Base-by-base conservation (phyloP, 306 rosid genomes). In the Medicago arabica region DNA sequence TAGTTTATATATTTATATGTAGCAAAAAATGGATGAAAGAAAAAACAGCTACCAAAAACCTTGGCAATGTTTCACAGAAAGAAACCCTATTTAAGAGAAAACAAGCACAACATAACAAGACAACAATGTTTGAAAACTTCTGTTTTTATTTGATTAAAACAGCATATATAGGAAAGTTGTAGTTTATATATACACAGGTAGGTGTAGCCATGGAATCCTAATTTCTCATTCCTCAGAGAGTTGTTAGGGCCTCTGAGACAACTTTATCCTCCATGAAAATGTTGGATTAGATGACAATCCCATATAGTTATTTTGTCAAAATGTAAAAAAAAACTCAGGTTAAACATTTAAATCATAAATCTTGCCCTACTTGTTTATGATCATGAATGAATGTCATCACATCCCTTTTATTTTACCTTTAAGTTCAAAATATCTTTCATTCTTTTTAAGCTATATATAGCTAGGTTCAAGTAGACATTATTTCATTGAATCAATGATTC, bases 61-160 rank as follows among this genome's bases (percentile, higher is more conserved):
- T 21, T 57, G n/a, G 1, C 10, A 47, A n/a, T 46, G 75, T 44
- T 57, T 43, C 60, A 53, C 14, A 69, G 3, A 25, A 70, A 43
- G 74, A 62, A 54, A 63, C 69, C 85, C 81, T 76, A 75, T 25
- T 49, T 21, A 69, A 17, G 18, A 65, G 38, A 60, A 55, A 74
- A 59, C 58, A 19, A 36, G 46, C 55, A 53, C 7, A 28, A 3
- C 31, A 31, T 2, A 16, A 51, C 9, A 78, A 50, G 2, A 4
- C 28, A 50, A 49, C 8, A 43, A 43, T 19, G 21, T 19, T 63
- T 13, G 36, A 51, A 71, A 69, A 40, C 21, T 47, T 47, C 0
- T 3, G 43, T 46, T 55, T 55, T 50, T 14, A 44, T 61, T 61
- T 61, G 25, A 61, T 61, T 31, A 13, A 25, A 59, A 12, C 39